Percentiles rank a stretch among this genome's conserved stretches.
Evolutionary conservation across 345 rosid genomes (phyloP).

Genomic region (Hibiscus syriacus): DNA sequence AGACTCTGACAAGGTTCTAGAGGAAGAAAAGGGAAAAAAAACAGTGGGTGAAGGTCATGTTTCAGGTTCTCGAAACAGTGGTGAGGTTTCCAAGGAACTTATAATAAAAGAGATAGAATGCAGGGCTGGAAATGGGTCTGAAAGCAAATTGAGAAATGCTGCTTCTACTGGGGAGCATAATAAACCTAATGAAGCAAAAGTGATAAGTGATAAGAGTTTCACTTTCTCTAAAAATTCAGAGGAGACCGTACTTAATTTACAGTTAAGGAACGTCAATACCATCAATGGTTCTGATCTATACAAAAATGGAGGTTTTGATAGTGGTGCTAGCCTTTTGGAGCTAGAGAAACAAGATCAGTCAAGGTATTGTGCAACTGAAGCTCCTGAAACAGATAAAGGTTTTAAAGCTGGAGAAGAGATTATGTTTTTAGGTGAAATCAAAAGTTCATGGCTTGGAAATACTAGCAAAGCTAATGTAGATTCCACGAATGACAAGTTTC

Average conservation of each 20-base stretch:
- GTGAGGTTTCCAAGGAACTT: slow-evolving; percentile 65
- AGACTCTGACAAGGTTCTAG: slow-evolving; percentile 28
- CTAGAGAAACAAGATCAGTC: slow-evolving; percentile 30
- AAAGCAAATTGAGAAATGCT: slow-evolving; percentile 50
- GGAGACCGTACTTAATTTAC: slow-evolving; percentile 44
- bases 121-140: slow-evolving; percentile 58
- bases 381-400: slow-evolving; percentile 34
- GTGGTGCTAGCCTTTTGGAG: slow-evolving; percentile 26
- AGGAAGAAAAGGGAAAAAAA: slow-evolving; percentile 33
- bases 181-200: slow-evolving; percentile 36
- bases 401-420: slow-evolving; percentile 52
- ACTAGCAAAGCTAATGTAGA: slow-evolving; percentile 39
- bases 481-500: slow-evolving; percentile 27
- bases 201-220: slow-evolving; percentile 38
- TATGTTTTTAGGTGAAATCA: slow-evolving; percentile 44
- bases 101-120: slow-evolving; percentile 85
- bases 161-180: slow-evolving; percentile 36
- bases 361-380: slow-evolving; percentile 21
- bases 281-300: slow-evolving; percentile 38
- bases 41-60: slow-evolving; percentile 21
- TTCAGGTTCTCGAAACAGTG: slow-evolving; percentile 32
- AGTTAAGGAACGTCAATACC: slow-evolving; percentile 45
- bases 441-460: slow-evolving; percentile 49
- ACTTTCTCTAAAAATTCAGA: slow-evolving; percentile 48
- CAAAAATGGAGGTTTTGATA: slow-evolving; percentile 29